phyloP scores from a whole-genome alignment of 108 stramenopile genomes.

The Nitzschia inconspicua region DNA sequence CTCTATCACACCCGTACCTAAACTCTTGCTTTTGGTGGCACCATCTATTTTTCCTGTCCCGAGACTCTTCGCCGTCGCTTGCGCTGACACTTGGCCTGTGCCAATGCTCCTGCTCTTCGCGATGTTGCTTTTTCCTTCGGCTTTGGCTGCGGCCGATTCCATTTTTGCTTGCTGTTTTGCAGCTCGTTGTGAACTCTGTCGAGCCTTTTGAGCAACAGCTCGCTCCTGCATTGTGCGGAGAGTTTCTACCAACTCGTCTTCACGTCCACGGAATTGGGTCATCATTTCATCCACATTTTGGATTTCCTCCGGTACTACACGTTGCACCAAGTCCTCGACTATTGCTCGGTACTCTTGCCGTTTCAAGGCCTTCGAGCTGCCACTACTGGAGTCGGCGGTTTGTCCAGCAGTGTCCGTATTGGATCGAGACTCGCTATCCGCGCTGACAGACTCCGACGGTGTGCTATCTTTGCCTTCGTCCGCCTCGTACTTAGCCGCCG shows the following conservation, averaged over 20 bases:
- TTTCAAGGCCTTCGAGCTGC: constrained; percentile 28
- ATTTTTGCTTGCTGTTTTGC: constrained; percentile 70
- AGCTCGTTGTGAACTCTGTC: constrained; percentile 61
- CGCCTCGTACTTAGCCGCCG: constrained; percentile 82
- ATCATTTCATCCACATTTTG: constrained; percentile 93
- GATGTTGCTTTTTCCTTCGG: constrained; percentile 1
- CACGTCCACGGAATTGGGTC: constrained; percentile 79
- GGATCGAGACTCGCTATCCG: background rate
- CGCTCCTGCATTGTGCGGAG: constrained; percentile 88
- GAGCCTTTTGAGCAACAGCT: constrained; percentile 73
- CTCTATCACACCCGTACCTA: background rate
- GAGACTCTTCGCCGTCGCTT: constrained; percentile 1
- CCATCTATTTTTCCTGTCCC: constrained; percentile 17
- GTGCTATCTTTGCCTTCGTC: constrained; percentile 30
- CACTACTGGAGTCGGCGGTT: constrained; percentile 11
- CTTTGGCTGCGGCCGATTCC: background rate
- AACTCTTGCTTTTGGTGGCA: background rate
- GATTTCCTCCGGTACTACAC: constrained; percentile 86
- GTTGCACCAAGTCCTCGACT: constrained; percentile 76
- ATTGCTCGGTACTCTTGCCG: constrained; percentile 70
- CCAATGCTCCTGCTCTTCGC: constrained; percentile 19
- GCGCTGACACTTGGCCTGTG: constrained; percentile 18
- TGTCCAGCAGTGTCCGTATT: constrained; percentile 7
- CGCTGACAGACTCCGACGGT: constrained; percentile 12
- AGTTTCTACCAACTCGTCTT: constrained; percentile 86